These are phyloP conservation scores for Sugiyamaella floridensis DNA, from an alignment of 805 yeast species.

Conservation along the genomic window DNA sequence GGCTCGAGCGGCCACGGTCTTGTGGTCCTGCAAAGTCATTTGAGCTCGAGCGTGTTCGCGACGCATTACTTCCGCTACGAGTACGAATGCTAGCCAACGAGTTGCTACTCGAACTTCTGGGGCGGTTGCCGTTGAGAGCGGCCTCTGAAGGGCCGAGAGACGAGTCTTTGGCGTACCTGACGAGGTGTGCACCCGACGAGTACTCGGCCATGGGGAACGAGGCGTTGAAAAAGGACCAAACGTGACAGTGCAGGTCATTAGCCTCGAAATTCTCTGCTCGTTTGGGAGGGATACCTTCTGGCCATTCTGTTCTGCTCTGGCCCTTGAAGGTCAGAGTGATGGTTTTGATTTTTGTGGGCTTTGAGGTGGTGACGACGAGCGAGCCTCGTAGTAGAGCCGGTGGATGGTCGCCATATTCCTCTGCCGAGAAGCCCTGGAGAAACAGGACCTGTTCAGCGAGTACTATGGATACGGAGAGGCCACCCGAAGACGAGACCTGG, in stretches of 20 bases:
- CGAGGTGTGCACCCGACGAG: constrained; percentile 41
- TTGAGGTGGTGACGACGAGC: constrained; percentile 57
- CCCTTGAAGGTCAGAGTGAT: constrained; percentile 63
- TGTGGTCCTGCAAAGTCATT: background rate
- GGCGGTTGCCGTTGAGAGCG: background rate
- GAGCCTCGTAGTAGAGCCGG: constrained; percentile 68
- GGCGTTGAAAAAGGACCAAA: constrained; percentile 79
- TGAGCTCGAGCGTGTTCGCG: background rate
- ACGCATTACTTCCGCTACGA: background rate
- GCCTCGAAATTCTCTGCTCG: constrained; percentile 58
- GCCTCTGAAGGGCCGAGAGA: background rate
- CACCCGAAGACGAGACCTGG: constrained; percentile 55
- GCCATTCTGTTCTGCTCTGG: constrained; percentile 78
- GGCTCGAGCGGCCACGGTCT: constrained; percentile 7
- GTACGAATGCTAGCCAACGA: background rate
- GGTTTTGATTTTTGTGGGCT: constrained; percentile 63
- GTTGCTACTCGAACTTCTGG: constrained; percentile 1
- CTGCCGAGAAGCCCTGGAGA: constrained; percentile 70
- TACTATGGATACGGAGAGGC: constrained; percentile 63
- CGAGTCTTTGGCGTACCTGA: constrained; percentile 13
- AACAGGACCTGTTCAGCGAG: constrained; percentile 77
- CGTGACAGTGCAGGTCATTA: constrained; percentile 62
- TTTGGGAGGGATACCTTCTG: constrained; percentile 95
- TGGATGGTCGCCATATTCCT: constrained; percentile 36
- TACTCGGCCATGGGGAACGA: constrained; percentile 33